Conservation (phyloP, 164 flowering plant genomes). For the Macadamia integrifolia region DNA sequence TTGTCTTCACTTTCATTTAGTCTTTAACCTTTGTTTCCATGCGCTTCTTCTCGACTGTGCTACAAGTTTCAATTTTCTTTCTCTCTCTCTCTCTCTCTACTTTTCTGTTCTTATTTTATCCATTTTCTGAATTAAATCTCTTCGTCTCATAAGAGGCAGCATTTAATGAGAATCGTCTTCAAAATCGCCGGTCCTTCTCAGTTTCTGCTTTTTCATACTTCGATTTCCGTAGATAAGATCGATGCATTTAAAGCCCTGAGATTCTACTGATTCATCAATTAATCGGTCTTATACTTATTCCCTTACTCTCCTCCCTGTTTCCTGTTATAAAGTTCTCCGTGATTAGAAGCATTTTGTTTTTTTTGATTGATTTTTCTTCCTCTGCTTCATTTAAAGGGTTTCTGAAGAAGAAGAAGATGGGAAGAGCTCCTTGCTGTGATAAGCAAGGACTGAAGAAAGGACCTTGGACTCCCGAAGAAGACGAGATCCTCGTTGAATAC, state of each 20-base stretch:
- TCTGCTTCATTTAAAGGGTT: not conserved
- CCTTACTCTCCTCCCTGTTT: not conserved
- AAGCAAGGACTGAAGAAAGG: constrained; percentile 75
- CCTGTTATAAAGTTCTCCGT: constrained; percentile 1
- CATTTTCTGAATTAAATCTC: not conserved
- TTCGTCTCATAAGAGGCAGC: not conserved
- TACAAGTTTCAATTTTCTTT: not conserved
- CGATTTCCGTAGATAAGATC: not conserved
- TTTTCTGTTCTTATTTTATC: no score
- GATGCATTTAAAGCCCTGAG: constrained; percentile 8
- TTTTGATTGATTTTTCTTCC: not conserved
- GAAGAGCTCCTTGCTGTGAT: constrained; percentile 80
- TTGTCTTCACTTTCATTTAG: not conserved
- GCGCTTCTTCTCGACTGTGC: not conserved
- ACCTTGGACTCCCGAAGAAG: constrained; percentile 84
- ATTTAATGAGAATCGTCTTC: not conserved
- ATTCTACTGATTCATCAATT: not conserved
- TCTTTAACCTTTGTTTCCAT: not conserved
- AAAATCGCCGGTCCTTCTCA: not conserved
- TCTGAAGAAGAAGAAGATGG: constrained; percentile 28
- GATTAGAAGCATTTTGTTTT: not conserved
- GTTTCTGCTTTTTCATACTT: not conserved
- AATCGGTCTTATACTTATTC: not conserved
- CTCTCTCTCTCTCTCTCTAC: no score
- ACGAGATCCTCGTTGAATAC: constrained; percentile 48